Conservation (phyloP, 805 yeast species). For the Metschnikowia lunata region DNA sequence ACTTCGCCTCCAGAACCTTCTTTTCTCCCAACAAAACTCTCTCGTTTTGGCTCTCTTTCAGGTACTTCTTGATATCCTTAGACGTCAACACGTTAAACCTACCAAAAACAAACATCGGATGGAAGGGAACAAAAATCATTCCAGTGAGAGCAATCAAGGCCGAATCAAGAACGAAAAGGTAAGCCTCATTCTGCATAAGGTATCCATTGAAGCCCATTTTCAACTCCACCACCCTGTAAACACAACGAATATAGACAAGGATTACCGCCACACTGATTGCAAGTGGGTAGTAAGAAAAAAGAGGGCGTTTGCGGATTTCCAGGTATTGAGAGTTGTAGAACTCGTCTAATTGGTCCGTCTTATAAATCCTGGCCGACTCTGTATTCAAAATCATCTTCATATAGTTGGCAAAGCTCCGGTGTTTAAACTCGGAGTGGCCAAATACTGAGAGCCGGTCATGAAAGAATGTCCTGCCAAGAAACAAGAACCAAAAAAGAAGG, state of each 20-base stretch:
- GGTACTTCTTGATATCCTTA: slow-evolving; percentile 7
- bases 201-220: slow-evolving; percentile 36
- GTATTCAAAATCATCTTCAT: slow-evolving; percentile 27
- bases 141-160: slow-evolving; percentile 35
- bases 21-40: too few relatives aligned
- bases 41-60: background rate
- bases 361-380: slow-evolving; percentile 21
- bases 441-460: slow-evolving; percentile 16
- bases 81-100: slow-evolving; percentile 14
- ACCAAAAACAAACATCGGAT: slow-evolving; percentile 37
- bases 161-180: slow-evolving; percentile 36
- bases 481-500: slow-evolving; percentile 33
- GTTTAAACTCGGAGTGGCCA: slow-evolving; percentile 10
- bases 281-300: slow-evolving; percentile 31
- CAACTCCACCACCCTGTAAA: slow-evolving; percentile 42
- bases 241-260: slow-evolving; percentile 31
- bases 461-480: slow-evolving; percentile 30
- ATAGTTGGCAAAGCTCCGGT: slow-evolving; percentile 18
- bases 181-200: slow-evolving; percentile 34
- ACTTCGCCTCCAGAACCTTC: too few relatives aligned
- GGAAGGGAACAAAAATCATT: slow-evolving; percentile 33
- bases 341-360: slow-evolving; percentile 22
- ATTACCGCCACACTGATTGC: slow-evolving; percentile 32
- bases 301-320: slow-evolving; percentile 20
- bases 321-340: slow-evolving; percentile 27